Evolutionary conservation across 2,329 filamentous ascomycete species (phyloP), one percentile per base, ranked within the genome.

Genomic region (Sarocladiaceae sp.): DNA sequence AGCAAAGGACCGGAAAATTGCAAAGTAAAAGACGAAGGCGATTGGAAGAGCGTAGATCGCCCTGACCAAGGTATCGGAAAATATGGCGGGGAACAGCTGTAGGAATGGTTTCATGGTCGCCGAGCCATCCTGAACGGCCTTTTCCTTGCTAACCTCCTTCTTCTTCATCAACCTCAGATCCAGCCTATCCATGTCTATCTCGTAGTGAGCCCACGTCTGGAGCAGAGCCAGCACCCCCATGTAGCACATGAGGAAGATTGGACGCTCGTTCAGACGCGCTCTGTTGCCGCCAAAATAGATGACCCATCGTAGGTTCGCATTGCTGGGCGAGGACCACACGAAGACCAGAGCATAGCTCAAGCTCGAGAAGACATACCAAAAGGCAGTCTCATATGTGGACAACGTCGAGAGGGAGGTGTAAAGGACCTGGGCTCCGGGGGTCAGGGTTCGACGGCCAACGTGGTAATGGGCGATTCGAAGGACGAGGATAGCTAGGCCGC

Each of bases 381-480:
- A 70, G 37, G 86, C 62, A 1, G 88, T 90, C 59, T 88, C 78
- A 46, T 82, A 58, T 4, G 84, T 80, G 48, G 80, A 73, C 27
- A 79, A 64, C 16, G 72, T 78, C 19, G 81, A 63, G 9, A 80
- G 67, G 51, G 76, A 72, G 49, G 72, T 72, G 45, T 65, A 66
- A 45, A 91, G 74, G 6, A 80, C 84, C 47, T 83, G 71, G 53
- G 83, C 72, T 37, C 78, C 74, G 3, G 85, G 88, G 46, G 73
- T 70, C 31, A 85, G 83, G 15, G 85, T 90, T 58, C 85, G 77
- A 47, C 77, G 62, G 53, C 85, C 85, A 50, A 85, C 74, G 58
- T 91, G 88, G 64, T 89, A 82, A 61, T 90, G 84, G 34, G 85
- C 82, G 56, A 96, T 88, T 57, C 90, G 87, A 43, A 96, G 77